Evolutionary conservation across 768 basidiomycete genomes (phyloP).

Genomic region (Rossbeevera mucosa): DNA sequence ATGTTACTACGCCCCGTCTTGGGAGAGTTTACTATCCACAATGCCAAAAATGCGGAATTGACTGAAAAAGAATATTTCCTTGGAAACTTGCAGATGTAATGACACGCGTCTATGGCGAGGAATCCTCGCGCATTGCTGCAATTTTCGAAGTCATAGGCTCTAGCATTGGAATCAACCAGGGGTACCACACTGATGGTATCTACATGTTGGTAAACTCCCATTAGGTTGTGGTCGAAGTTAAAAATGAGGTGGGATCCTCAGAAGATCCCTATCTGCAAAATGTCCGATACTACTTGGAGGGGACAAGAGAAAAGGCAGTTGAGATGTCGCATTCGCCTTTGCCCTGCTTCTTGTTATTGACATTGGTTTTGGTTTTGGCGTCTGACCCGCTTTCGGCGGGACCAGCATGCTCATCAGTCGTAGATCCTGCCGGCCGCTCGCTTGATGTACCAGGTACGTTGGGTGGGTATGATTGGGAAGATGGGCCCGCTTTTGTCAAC

Average conservation of each 20-base stretch:
- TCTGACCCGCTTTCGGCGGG: slow-evolving; percentile 64
- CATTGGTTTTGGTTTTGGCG: slow-evolving; percentile 70
- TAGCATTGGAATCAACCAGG: too few relatives aligned
- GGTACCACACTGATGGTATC: too few relatives aligned
- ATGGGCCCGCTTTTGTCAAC: slow-evolving; percentile 7
- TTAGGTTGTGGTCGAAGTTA: slow-evolving; percentile 14
- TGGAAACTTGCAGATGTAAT: not conserved
- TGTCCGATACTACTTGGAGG: slow-evolving; percentile 19
- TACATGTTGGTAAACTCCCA: too few relatives aligned
- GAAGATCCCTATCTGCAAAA: slow-evolving; percentile 26
- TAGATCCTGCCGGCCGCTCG: too few relatives aligned
- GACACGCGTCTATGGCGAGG: fast-evolving
- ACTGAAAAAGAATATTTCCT: not conserved
- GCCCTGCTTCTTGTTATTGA: slow-evolving; percentile 25
- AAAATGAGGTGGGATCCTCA: slow-evolving; percentile 17
- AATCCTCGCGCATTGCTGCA: too few relatives aligned
- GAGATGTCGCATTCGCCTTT: slow-evolving; percentile 12
- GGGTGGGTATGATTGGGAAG: slow-evolving; percentile 8
- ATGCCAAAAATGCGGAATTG: not conserved
- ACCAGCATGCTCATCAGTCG: too few relatives aligned
- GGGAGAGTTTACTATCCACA: not conserved
- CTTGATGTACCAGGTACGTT: too few relatives aligned
- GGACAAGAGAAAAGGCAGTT: slow-evolving; percentile 6
- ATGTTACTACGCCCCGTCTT: not conserved
- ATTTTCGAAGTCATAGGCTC: too few relatives aligned